These are phyloP conservation scores for Pachysolen tannophilus DNA, from an alignment of 805 yeast genomes.

Conservation along the genomic window DNA sequence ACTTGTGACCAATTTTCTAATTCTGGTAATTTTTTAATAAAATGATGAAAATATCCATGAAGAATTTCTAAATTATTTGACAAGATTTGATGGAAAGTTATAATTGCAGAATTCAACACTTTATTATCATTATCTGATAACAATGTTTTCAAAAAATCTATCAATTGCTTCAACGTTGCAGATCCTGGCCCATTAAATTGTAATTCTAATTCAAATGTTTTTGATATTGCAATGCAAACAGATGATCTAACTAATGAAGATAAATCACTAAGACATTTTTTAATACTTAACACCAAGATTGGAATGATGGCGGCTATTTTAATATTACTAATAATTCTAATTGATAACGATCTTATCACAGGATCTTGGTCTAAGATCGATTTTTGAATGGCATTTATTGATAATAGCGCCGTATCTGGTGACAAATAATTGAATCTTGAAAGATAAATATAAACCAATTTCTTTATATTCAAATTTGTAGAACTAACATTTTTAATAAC, in stretches of 20 bases:
- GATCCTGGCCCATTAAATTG: constrained; percentile 5
- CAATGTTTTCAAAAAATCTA: constrained; percentile 40
- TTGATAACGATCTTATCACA: constrained; percentile 59
- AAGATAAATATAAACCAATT: constrained; percentile 70
- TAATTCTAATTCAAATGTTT: constrained; percentile 33
- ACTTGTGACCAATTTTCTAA: constrained; percentile 74
- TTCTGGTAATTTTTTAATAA: constrained; percentile 27
- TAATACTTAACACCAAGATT: constrained; percentile 65
- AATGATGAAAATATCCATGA: constrained; percentile 58
- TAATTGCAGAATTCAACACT: constrained; percentile 67
- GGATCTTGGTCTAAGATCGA: constrained; percentile 65
- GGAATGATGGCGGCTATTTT: constrained; percentile 76
- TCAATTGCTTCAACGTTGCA: constrained; percentile 29
- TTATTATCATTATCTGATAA: constrained; percentile 56
- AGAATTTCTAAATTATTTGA: constrained; percentile 54
- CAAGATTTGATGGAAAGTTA: constrained; percentile 44
- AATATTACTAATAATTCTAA: constrained; percentile 78
- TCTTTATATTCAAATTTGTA: constrained; percentile 51
- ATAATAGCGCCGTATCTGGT: constrained; percentile 82
- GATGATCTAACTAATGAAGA: constrained; percentile 76
- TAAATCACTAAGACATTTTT: constrained; percentile 58
- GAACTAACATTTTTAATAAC: constrained; percentile 85
- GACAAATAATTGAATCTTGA: constrained; percentile 72
- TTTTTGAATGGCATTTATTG: constrained; percentile 89
- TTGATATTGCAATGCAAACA: constrained; percentile 68